Evolutionary conservation across 768 basidiomycete genomes (phyloP).

Genomic region (Suillus bovinus): DNA sequence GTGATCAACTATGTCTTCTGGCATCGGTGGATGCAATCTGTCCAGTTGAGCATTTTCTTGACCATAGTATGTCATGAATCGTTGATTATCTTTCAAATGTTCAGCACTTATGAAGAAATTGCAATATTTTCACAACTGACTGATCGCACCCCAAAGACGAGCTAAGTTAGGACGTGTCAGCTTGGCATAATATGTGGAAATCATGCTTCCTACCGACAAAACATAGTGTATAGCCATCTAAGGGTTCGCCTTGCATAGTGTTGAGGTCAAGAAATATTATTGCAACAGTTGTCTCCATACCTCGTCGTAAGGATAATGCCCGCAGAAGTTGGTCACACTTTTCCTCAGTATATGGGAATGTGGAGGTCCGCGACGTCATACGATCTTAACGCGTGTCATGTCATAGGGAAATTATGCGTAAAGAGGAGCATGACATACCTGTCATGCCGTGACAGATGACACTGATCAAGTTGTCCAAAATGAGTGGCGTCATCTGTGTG

Average conservation of each 20-base stretch:
- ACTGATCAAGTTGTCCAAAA: slow-evolving; percentile 46
- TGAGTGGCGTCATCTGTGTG: slow-evolving; percentile 28
- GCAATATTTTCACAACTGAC: slow-evolving; percentile 28
- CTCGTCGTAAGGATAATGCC: slow-evolving; percentile 42
- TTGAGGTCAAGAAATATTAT: background rate
- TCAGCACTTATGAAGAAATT: slow-evolving; percentile 1
- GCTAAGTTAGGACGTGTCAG: slow-evolving; percentile 24
- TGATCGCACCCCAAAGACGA: slow-evolving; percentile 44
- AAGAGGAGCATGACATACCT: slow-evolving; percentile 33
- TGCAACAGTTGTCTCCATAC: slow-evolving; percentile 21
- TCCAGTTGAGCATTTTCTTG: slow-evolving; percentile 49
- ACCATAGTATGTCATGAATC: slow-evolving; percentile 53
- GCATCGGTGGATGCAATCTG: slow-evolving; percentile 46
- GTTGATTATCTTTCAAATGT: slow-evolving; percentile 39
- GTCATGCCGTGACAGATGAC: slow-evolving; percentile 49
- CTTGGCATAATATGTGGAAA: background rate
- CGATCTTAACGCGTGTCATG: slow-evolving; percentile 39
- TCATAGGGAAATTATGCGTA: slow-evolving; percentile 16
- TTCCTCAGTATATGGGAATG: slow-evolving; percentile 51
- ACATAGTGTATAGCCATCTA: slow-evolving; percentile 40
- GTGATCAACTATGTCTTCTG: slow-evolving; percentile 34
- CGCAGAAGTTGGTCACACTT: slow-evolving; percentile 46
- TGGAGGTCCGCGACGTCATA: slow-evolving; percentile 52
- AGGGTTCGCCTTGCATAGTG: slow-evolving; percentile 24
- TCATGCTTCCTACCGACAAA: slow-evolving; percentile 32